A percentile compares a stretch with the other conserved stretches of the same genome.
phyloP scores from a whole-genome alignment of 352 stramenopile genomes.

The Globisporangium canariense region DNA sequence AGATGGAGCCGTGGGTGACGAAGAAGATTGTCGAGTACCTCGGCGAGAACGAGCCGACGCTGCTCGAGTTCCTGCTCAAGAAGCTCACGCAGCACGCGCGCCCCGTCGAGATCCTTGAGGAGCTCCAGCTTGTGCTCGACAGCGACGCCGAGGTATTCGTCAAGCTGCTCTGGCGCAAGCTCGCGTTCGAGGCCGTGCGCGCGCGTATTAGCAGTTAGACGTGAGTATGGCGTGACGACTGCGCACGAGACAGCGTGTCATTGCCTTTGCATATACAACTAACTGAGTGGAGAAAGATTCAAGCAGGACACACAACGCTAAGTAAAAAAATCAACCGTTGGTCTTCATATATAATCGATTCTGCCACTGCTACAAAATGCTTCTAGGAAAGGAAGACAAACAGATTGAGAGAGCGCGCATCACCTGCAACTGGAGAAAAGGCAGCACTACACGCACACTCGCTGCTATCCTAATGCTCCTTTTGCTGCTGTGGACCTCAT shows the following conservation, averaged over 20 bases:
- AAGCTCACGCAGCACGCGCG: constrained; percentile 29
- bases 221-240: background rate
- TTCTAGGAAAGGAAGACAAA: constrained; percentile 3
- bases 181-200: constrained; percentile 45
- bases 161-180: constrained; percentile 48
- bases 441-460: background rate
- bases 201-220: background rate
- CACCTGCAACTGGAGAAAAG: background rate
- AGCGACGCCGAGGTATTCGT: constrained; percentile 53
- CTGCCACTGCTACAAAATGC: constrained; percentile 1
- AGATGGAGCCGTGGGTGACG: constrained; percentile 41
- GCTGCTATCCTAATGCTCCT: background rate
- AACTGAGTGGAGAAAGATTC: background rate
- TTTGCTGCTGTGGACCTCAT: constrained; percentile 6
- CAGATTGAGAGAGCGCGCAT: background rate
- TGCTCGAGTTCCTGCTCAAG: constrained; percentile 42
- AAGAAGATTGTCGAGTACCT: constrained; percentile 58
- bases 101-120: constrained; percentile 29
- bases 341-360: constrained; percentile 11
- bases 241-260: background rate
- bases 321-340: constrained; percentile 3
- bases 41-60: constrained; percentile 41
- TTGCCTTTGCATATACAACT: background rate
- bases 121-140: constrained; percentile 40
- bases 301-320: background rate